A percentile compares a stretch with the other conserved stretches of the same genome.
phyloP scores from a whole-genome alignment of 768 basidiomycete genomes.

The Candolleomyces eurysporus region DNA sequence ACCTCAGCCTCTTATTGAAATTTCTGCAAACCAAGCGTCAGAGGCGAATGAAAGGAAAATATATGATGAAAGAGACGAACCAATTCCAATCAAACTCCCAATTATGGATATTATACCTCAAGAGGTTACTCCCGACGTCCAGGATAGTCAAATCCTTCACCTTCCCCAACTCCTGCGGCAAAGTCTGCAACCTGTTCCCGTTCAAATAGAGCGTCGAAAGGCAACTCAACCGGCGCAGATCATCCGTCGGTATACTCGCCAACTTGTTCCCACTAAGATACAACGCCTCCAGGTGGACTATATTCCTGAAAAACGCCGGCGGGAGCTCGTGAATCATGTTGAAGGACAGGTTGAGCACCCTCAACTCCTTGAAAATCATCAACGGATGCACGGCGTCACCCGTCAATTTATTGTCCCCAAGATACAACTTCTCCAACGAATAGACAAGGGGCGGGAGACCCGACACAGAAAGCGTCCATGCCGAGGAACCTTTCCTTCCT shows the following conservation, averaged over 20 bases:
- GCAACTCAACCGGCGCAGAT: constrained; percentile 67
- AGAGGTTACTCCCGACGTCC: constrained; percentile 89
- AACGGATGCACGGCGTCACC: constrained; percentile 78
- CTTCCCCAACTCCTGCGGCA: constrained; percentile 88
- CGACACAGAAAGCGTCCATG: constrained; percentile 18
- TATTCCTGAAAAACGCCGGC: constrained; percentile 66
- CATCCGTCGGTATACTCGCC: constrained; percentile 85
- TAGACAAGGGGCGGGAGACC: constrained; percentile 47
- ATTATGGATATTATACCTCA: constrained; percentile 98
- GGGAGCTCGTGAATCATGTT: constrained; percentile 93
- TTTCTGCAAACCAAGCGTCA: constrained; percentile 58
- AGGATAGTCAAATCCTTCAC: constrained; percentile 74
- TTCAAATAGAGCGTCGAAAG: constrained; percentile 84
- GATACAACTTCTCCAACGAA: constrained; percentile 74
- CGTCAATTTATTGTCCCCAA: constrained; percentile 86
- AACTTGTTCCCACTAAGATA: constrained; percentile 96
- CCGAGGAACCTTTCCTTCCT: constrained; percentile 32
- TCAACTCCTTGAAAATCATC: constrained; percentile 72
- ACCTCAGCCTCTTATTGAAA: constrained; percentile 89
- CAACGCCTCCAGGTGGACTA: constrained; percentile 73
- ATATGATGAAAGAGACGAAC: constrained; percentile 41
- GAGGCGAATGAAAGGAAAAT: neutral
- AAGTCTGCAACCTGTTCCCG: constrained; percentile 88
- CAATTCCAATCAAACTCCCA: constrained; percentile 99
- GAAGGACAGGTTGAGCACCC: constrained; percentile 88